A percentile compares a stretch with the other conserved stretches of the same genome.
Conservation (phyloP, 192 early-diverging fungal species). For the Thamnidium elegans region DNA sequence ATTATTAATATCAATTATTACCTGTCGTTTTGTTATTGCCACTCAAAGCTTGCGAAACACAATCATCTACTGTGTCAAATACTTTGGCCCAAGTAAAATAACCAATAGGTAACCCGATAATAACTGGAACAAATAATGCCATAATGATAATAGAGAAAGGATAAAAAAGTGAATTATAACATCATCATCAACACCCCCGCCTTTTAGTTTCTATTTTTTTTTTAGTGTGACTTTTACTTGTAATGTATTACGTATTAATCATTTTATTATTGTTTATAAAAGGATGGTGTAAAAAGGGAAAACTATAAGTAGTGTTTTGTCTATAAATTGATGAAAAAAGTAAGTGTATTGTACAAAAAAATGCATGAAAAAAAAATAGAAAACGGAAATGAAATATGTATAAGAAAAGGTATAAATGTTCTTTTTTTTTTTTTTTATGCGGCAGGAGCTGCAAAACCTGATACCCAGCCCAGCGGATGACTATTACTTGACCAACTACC, state of each 20-base stretch:
- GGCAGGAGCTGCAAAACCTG: conserved; percentile 47
- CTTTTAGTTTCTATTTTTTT: too few species aligned
- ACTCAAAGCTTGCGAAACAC: conserved; percentile 8
- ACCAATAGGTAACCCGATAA: conserved; percentile 30
- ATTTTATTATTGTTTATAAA: too few species aligned
- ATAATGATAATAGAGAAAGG: conserved; percentile 8
- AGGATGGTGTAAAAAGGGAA: too few species aligned
- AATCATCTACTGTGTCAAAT: conserved; percentile 22
- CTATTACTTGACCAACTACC: not conserved
- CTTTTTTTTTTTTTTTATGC: conserved; percentile 34
- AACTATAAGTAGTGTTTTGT: too few species aligned
- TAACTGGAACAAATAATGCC: conserved; percentile 29
- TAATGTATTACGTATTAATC: too few species aligned
- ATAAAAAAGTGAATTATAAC: too few species aligned
- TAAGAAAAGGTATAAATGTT: conserved; percentile 11
- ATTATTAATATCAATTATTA: not conserved
- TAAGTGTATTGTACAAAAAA: not conserved
- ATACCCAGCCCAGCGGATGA: conserved; percentile 17
- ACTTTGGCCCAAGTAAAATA: conserved; percentile 26
- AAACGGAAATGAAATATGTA: not conserved
- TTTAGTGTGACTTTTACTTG: too few species aligned
- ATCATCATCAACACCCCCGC: too few species aligned
- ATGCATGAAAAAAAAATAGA: not conserved
- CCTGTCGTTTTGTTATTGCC: conserved; percentile 5
- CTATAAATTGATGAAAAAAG: too few species aligned